phyloP scores from a whole-genome alignment of 2,329 filamentous ascomycete species.

The Fusarium xylarioides region DNA sequence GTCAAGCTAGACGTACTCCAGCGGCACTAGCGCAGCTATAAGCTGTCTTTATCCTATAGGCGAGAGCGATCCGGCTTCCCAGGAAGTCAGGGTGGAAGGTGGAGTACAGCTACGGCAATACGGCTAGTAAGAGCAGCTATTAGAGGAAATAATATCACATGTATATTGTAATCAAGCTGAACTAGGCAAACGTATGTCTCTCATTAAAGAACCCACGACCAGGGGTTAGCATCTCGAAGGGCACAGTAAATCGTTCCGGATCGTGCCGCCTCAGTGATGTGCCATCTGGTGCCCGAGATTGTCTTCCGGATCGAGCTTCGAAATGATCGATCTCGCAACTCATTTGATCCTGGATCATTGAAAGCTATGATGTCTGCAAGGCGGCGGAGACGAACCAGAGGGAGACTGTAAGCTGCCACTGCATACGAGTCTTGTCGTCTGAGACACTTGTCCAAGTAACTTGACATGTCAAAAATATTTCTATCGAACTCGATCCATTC shows the following conservation, averaged over 20 bases:
- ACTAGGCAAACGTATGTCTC: too few species aligned
- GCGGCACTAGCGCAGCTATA: too few species aligned
- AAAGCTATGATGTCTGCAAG: background rate
- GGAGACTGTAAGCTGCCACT: background rate
- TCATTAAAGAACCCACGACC: background rate
- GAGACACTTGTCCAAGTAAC: background rate
- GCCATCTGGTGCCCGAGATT: background rate
- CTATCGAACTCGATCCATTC: constrained; percentile 6
- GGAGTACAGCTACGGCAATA: too few species aligned
- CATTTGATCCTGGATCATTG: background rate
- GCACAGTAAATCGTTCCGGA: constrained; percentile 3
- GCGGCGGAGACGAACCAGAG: background rate
- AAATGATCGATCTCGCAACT: background rate
- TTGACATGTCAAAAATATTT: background rate
- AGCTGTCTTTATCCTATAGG: too few species aligned
- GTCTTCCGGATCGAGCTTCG: constrained; percentile 1
- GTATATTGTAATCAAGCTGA: too few species aligned
- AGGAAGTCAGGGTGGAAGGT: too few species aligned
- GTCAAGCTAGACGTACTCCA: too few species aligned
- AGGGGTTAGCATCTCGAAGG: background rate
- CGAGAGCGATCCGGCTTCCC: too few species aligned
- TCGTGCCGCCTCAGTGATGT: background rate
- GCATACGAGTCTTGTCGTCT: background rate
- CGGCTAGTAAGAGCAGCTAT: too few species aligned
- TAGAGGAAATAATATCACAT: too few species aligned